These are phyloP conservation scores for Penicillium salamii DNA, from an alignment of 495 filamentous ascomycete species.

Conservation along the genomic window DNA sequence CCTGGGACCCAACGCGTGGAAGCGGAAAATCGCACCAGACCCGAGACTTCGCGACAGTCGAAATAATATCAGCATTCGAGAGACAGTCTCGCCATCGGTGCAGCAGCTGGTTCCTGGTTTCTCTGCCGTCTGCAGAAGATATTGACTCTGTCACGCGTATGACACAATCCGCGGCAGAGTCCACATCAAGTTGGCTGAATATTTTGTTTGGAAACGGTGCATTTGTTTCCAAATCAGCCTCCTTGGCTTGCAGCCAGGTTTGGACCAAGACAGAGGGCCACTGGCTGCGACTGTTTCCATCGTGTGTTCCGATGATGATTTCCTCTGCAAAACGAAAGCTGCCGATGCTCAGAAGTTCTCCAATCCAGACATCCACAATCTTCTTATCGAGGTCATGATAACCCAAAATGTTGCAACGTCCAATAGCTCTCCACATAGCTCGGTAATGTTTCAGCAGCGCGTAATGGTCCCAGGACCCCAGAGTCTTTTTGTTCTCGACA, in stretches of 20 bases:
- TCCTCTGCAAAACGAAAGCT: constrained; percentile 30
- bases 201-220: constrained; percentile 13
- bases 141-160: constrained; percentile 36
- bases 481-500: constrained; percentile 16
- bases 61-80: constrained; percentile 14
- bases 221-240: background rate
- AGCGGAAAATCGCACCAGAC: constrained; percentile 28
- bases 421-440: constrained; percentile 41
- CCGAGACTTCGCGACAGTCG: constrained; percentile 20
- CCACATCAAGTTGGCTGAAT: constrained; percentile 21
- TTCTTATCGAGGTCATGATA: constrained; percentile 30
- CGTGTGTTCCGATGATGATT: constrained; percentile 30
- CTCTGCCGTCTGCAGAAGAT: constrained; percentile 9
- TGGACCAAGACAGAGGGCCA: constrained; percentile 32
- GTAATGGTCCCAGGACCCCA: constrained; percentile 13
- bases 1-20: constrained; percentile 1
- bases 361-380: constrained; percentile 33
- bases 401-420: constrained; percentile 34
- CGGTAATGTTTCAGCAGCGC: constrained; percentile 22
- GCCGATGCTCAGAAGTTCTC: constrained; percentile 16
- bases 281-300: constrained; percentile 3
- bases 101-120: constrained; percentile 17
- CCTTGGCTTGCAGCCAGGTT: constrained; percentile 21
- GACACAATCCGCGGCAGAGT: constrained; percentile 26
- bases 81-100: constrained; percentile 35